Evolutionary conservation across 345 rosid genomes (phyloP).

Genomic region (Clausena lansium): DNA sequence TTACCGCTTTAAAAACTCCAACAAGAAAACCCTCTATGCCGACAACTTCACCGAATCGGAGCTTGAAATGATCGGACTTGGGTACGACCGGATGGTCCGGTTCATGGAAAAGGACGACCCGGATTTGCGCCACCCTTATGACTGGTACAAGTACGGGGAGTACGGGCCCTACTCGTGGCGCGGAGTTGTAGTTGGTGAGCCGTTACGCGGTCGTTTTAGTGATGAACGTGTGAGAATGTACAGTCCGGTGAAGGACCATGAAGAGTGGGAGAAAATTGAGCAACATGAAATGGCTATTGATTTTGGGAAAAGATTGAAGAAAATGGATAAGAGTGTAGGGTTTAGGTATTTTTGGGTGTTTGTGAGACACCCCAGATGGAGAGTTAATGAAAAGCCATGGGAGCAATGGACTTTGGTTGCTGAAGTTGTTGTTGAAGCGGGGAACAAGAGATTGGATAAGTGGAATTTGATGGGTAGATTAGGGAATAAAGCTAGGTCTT

Average conservation of each 20-base stretch:
- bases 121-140: conserved; percentile 71
- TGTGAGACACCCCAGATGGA: conserved; percentile 92
- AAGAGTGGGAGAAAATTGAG: conserved; percentile 85
- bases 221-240: conserved; percentile 76
- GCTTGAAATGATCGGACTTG: conserved; percentile 77
- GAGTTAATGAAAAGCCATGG: conserved; percentile 74
- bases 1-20: conserved; percentile 61
- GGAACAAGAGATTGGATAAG: conserved; percentile 79
- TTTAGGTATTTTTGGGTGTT: conserved; percentile 85
- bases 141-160: conserved; percentile 95
- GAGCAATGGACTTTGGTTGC: conserved; percentile 93
- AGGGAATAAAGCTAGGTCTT: conserved; percentile 66
- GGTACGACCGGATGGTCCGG: conserved; percentile 86
- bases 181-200: conserved; percentile 93
- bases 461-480: conserved; percentile 95
- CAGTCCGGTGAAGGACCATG: conserved; percentile 64
- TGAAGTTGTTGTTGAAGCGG: conserved; percentile 75
- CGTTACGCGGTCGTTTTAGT: conserved; percentile 66
- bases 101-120: conserved; percentile 95
- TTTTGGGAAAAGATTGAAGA: conserved; percentile 54
- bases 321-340: conserved; percentile 66
- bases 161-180: conserved; percentile 96
- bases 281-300: conserved; percentile 83
- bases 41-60: conserved; percentile 82
- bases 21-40: conserved; percentile 43